Conservation (phyloP, 345 rosid genomes). For the Trapa incisa region DNA sequence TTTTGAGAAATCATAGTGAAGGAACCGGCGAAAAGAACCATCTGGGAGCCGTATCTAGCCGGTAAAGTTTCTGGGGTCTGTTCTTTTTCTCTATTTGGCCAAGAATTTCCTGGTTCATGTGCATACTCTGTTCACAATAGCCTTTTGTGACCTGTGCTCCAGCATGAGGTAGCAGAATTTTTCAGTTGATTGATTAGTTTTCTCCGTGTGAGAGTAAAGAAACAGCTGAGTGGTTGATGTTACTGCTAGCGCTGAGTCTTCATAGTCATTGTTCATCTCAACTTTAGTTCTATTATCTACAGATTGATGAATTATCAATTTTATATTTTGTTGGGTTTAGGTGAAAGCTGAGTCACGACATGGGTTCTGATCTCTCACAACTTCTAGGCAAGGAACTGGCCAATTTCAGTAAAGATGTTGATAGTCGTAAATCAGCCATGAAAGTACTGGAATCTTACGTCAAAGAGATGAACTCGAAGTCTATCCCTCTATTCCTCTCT, state of each 20-base stretch:
- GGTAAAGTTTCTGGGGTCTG: not conserved
- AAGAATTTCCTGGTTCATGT: not conserved
- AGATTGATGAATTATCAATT: not conserved
- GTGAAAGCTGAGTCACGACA: not conserved
- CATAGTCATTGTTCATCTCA: not conserved
- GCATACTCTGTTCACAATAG: not conserved
- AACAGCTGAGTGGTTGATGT: too few species aligned
- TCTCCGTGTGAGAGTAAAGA: too few species aligned
- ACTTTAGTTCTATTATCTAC: not conserved
- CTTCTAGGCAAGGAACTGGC: slow-evolving; percentile 50
- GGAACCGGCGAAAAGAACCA: not conserved
- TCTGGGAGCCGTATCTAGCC: not conserved
- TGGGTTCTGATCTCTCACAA: slow-evolving; percentile 34
- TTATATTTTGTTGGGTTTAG: slow-evolving; percentile 1
- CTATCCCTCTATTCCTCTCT: slow-evolving; percentile 68
- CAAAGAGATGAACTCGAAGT: slow-evolving; percentile 62
- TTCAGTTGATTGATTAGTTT: not conserved
- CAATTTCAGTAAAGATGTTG: slow-evolving; percentile 74
- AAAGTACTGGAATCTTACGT: slow-evolving; percentile 66
- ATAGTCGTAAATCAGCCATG: slow-evolving; percentile 69
- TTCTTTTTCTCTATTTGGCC: not conserved
- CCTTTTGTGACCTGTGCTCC: not conserved
- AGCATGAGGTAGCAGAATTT: not conserved
- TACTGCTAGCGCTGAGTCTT: too few species aligned
- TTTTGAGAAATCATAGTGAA: not conserved